Evolutionary conservation across 257 asterid species (phyloP).

Genomic region (Gentiana straminea): DNA sequence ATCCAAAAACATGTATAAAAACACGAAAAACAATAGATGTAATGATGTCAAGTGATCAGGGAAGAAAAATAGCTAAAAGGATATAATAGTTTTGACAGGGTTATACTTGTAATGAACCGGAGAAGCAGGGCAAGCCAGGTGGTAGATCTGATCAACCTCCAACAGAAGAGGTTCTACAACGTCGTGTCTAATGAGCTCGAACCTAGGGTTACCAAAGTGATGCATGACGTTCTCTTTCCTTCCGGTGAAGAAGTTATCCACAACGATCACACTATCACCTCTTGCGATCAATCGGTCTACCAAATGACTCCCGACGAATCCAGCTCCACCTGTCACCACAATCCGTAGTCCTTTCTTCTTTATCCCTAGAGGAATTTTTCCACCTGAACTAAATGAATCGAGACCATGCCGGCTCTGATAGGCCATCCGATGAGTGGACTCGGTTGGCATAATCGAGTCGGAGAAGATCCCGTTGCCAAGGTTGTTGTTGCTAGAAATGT

Average conservation of each 20-base stretch:
- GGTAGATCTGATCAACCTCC: constrained; percentile 99
- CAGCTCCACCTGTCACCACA: constrained; percentile 96
- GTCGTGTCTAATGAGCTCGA: constrained; percentile 93
- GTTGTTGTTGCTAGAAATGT: not conserved
- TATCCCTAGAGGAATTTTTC: constrained; percentile 76
- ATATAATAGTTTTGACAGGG: constrained; percentile 93
- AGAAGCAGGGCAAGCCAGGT: constrained; percentile 96
- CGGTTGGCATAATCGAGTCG: constrained; percentile 20
- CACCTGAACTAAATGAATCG: constrained; percentile 47
- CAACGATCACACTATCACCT: constrained; percentile 95
- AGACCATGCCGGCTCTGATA: constrained; percentile 50
- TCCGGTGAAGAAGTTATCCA: constrained; percentile 92
- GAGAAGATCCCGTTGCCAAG: constrained; percentile 14
- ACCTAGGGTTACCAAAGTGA: constrained; percentile 78
- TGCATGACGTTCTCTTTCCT: constrained; percentile 84
- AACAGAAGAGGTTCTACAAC: constrained; percentile 86
- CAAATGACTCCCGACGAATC: constrained; percentile 87
- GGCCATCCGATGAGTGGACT: constrained; percentile 29
- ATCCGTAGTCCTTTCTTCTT: constrained; percentile 64
- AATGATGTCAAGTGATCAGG: not conserved
- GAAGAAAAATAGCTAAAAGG: constrained; percentile 24
- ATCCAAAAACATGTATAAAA: not conserved
- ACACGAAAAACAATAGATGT: not conserved
- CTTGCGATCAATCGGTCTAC: constrained; percentile 80
- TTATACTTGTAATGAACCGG: constrained; percentile 97